Evolutionary conservation across 768 basidiomycete genomes (phyloP).

Genomic region (Termitomyces sp.): DNA sequence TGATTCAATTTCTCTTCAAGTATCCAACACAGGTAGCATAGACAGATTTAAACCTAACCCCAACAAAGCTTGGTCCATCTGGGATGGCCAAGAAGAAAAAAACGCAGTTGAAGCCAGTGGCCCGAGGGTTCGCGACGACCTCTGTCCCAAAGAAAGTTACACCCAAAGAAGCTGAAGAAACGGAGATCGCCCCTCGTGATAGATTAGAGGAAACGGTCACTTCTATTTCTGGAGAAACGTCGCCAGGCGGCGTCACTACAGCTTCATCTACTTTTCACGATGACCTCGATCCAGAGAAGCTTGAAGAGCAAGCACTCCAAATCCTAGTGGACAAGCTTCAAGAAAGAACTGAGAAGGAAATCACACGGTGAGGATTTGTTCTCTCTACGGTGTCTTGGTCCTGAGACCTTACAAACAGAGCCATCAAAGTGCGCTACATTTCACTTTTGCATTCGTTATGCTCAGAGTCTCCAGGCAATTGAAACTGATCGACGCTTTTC

Average conservation of each 20-base stretch:
- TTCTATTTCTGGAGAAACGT: background rate
- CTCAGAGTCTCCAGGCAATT: conserved; percentile 45
- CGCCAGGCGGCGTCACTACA: background rate
- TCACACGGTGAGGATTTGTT: conserved; percentile 45
- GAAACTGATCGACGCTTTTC: conserved; percentile 78
- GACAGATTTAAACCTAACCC: background rate
- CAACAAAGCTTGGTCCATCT: conserved; percentile 15
- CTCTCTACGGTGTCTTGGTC: background rate
- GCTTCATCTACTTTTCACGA: conserved; percentile 15
- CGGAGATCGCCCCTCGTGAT: conserved; percentile 13
- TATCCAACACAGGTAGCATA: conserved; percentile 3
- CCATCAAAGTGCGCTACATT: conserved; percentile 27
- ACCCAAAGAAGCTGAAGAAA: conserved; percentile 20
- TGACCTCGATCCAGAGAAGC: conserved; percentile 30
- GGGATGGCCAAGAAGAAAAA: conserved; percentile 84
- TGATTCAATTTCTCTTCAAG: background rate
- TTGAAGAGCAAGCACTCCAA: conserved; percentile 59
- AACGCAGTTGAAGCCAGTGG: conserved; percentile 68
- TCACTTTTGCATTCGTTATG: background rate
- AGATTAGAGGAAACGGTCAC: conserved; percentile 3
- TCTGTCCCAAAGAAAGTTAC: conserved; percentile 75
- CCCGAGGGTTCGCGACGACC: conserved; percentile 75
- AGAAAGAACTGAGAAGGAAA: conserved; percentile 86
- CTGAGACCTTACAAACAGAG: conserved; percentile 17
- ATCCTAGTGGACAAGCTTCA: conserved; percentile 74